Conservation (phyloP, 257 asterid species). For the Solanum lycopersicoides region DNA sequence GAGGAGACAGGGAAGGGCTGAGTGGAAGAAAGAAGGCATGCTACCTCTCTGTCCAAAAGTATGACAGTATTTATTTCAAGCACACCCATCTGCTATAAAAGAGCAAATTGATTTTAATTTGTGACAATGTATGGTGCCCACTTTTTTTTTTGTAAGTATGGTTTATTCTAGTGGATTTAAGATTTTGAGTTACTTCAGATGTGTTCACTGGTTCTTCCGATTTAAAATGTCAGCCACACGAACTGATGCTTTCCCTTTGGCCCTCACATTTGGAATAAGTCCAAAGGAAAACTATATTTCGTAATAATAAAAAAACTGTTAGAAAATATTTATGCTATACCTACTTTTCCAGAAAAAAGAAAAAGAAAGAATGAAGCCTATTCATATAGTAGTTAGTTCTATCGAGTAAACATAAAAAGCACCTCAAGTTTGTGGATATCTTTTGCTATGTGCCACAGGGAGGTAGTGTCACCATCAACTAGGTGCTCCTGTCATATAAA, state of each 20-base stretch:
- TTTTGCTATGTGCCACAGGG: constrained; percentile 94
- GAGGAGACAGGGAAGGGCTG: background rate
- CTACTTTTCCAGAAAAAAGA: background rate
- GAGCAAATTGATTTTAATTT: background rate
- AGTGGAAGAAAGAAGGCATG: background rate
- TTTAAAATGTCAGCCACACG: constrained; percentile 80
- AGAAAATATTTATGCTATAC: background rate
- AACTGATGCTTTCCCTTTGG: constrained; percentile 85
- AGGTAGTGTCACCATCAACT: constrained; percentile 85
- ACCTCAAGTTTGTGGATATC: constrained; percentile 94
- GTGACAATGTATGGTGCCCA: background rate
- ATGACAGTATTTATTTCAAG: constrained; percentile 87
- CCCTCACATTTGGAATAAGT: constrained; percentile 89
- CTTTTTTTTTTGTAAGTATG: background rate
- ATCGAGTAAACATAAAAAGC: background rate
- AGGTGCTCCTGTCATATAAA: constrained; percentile 48
- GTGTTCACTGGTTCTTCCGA: constrained; percentile 85
- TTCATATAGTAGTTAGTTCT: background rate
- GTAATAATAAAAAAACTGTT: constrained; percentile 4
- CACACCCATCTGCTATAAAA: constrained; percentile 45
- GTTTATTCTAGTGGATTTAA: background rate
- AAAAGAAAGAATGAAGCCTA: background rate
- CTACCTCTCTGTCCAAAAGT: constrained; percentile 92
- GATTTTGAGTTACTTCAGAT: constrained; percentile 45
- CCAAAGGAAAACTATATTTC: constrained; percentile 72